A percentile compares a stretch with the other conserved stretches of the same genome.
Conservation (phyloP, 805 yeast species). For the Saccharomycopsis vini region DNA sequence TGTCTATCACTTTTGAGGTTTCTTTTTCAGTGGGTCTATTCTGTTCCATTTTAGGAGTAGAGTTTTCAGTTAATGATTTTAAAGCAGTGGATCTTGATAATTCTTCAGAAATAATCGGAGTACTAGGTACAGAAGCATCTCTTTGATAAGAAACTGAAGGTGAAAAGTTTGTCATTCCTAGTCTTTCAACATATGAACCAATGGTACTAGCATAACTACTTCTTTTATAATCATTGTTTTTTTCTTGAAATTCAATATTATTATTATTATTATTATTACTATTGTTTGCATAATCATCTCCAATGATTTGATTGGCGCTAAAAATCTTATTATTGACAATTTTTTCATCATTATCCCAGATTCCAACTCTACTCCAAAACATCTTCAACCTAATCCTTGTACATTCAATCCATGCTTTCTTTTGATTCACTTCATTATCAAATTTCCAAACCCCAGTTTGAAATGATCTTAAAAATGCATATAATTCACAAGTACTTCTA, state of each 20-base stretch:
- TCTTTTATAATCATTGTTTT: slow-evolving; percentile 8
- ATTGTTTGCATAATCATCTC: background rate
- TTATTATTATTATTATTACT: background rate
- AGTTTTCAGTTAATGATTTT: no score
- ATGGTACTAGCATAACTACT: slow-evolving; percentile 15
- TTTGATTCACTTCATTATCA: slow-evolving; percentile 33
- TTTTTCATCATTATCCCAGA: slow-evolving; percentile 48
- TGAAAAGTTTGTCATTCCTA: background rate
- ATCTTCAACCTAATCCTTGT: slow-evolving; percentile 58
- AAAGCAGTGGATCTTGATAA: no score
- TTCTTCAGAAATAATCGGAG: no score
- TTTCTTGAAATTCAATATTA: slow-evolving; percentile 8
- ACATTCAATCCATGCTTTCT: slow-evolving; percentile 56
- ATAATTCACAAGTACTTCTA: slow-evolving; percentile 74
- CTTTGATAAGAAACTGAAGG: no score
- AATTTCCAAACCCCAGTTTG: slow-evolving; percentile 50
- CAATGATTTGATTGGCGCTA: slow-evolving; percentile 5
- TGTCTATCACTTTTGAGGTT: no score
- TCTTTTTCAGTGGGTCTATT: no score
- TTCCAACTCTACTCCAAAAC: slow-evolving; percentile 78
- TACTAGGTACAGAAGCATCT: no score
- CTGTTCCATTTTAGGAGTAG: no score
- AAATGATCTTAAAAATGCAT: slow-evolving; percentile 65
- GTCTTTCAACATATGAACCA: slow-evolving; percentile 12
- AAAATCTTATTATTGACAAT: slow-evolving; percentile 27